A percentile compares a stretch with the other conserved stretches of the same genome.
Conservation (phyloP, 2,329 filamentous ascomycete genomes). For the Meredithiella fracta region DNA sequence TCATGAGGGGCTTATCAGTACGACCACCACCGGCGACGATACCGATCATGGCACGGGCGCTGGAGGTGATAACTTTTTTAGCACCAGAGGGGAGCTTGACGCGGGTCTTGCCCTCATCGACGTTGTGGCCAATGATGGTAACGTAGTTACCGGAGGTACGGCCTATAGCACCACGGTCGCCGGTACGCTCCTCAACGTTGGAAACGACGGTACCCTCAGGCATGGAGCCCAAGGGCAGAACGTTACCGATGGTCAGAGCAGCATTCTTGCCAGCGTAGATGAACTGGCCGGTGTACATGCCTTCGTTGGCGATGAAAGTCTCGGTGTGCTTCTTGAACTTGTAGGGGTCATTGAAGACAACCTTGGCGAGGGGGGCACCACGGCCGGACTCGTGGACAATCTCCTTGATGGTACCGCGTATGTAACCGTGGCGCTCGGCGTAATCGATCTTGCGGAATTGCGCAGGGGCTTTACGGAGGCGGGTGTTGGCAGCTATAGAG, state of each 20-base stretch:
- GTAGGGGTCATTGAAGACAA: constrained; percentile 96
- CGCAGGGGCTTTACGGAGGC: constrained; percentile 69
- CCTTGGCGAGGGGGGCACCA: constrained; percentile 92
- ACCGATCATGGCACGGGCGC: constrained; percentile 93
- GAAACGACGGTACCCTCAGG: constrained; percentile 98
- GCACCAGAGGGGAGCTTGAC: constrained; percentile 98
- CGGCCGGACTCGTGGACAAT: constrained; percentile 98
- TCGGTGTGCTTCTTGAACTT: constrained; percentile 93
- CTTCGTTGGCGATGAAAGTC: constrained; percentile 99
- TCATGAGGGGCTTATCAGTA: constrained; percentile 98
- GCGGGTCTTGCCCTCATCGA: constrained; percentile 97
- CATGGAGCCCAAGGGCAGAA: constrained; percentile 84
- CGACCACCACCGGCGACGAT: constrained; percentile 98
- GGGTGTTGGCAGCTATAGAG: constrained; percentile 56
- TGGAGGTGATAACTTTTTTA: constrained; percentile 96
- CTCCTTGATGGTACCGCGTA: constrained; percentile 94
- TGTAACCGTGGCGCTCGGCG: constrained; percentile 92
- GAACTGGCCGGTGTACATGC: constrained; percentile 99
- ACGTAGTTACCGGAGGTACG: constrained; percentile 99
- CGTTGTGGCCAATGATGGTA: constrained; percentile 94
- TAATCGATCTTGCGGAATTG: constrained; percentile 96
- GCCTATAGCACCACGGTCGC: constrained; percentile 90
- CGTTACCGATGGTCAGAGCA: constrained; percentile 87
- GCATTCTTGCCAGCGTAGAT: constrained; percentile 99
- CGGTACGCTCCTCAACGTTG: constrained; percentile 98